Evolutionary conservation across 768 basidiomycete species (phyloP), one percentile per base, ranked within the genome.

Genomic region (Ramaria sp.): DNA sequence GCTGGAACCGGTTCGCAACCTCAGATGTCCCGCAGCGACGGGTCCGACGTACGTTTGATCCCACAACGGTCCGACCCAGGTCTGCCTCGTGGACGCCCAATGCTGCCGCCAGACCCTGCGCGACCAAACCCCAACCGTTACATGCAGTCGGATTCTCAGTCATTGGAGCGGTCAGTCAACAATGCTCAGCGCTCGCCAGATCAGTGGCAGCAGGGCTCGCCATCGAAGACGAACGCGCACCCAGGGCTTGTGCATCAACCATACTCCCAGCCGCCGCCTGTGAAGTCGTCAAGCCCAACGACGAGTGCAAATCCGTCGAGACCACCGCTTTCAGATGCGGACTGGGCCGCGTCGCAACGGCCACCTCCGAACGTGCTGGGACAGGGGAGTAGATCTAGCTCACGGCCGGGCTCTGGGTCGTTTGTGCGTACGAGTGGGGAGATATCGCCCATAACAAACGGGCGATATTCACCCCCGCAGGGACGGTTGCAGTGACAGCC

Each of bases 41-140:
- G 43, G 7, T 38, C 51, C 3, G 53, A 55, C n/a, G 53, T 55
- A 18, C 53, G 53, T 25, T 34, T 55, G 30, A 47, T 36, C 22
- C 44, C 53, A 7, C 53, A 55, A 34, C 53, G 53, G 10, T 55
- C 53, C 27, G 53, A 55, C 30, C 53, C 53, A 16, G 44, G 42
- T 18, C 47, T 55, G 22, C 24, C 41, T 6, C 41, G 53, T 8
- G 53, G 53, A 44, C 42, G 53, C 18, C 28, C 43, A 13, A 48
- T 48, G 44, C 30, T 15, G 16, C 32, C 43, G 20, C 28, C 42
- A 16, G 34, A 34, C 18, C 44, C 44, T 7, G 15, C 38, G 20
- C 20, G 27, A 24, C 53, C 53, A 18, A 34, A 45, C 30, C 27
- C 53, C 5, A 48, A n/a, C 22, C 42, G 44, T 15, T 55, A 32